phyloP scores from a whole-genome alignment of 164 flowering plant genomes.

The Macadamia integrifolia region DNA sequence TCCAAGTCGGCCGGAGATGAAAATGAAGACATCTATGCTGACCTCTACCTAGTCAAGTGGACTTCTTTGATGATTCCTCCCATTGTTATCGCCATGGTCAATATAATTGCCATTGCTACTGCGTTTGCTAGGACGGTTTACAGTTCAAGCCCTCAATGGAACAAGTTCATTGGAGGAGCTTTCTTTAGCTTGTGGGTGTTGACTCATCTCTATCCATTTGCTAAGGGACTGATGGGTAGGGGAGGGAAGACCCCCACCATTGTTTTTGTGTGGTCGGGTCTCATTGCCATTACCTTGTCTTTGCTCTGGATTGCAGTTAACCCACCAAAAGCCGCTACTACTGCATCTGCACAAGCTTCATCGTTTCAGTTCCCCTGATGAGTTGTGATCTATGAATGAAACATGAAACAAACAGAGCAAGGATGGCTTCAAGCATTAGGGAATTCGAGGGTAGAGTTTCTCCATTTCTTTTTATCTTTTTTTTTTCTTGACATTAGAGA shows the following conservation, averaged over 20 bases:
- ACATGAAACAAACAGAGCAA: too few species aligned
- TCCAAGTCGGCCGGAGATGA: conserved; percentile 63
- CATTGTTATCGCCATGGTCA: conserved; percentile 53
- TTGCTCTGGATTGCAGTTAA: conserved; percentile 56
- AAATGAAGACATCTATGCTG: conserved; percentile 57
- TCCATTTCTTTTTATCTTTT: too few species aligned
- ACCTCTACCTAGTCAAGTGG: conserved; percentile 67
- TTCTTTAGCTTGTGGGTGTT: conserved; percentile 84
- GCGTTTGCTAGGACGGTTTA: conserved; percentile 56
- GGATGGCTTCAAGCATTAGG: too few species aligned
- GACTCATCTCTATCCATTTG: conserved; percentile 74
- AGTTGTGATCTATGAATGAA: too few species aligned
- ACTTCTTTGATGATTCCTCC: conserved; percentile 69
- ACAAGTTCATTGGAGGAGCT: conserved; percentile 62
- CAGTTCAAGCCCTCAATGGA: conserved; percentile 53
- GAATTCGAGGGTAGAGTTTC: too few species aligned
- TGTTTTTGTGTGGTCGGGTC: conserved; percentile 76
- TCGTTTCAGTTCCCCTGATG: conserved; percentile 41
- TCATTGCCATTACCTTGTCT: conserved; percentile 65
- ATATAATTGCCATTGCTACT: conserved; percentile 48
- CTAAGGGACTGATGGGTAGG: conserved; percentile 79
- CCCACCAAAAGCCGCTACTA: conserved; percentile 24
- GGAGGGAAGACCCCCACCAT: conserved; percentile 70
- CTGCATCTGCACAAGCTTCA: conserved; percentile 18
- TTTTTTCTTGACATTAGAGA: too few species aligned